Base-by-base conservation (phyloP, 352 stramenopile genomes). In the Phytophthora sp. region DNA sequence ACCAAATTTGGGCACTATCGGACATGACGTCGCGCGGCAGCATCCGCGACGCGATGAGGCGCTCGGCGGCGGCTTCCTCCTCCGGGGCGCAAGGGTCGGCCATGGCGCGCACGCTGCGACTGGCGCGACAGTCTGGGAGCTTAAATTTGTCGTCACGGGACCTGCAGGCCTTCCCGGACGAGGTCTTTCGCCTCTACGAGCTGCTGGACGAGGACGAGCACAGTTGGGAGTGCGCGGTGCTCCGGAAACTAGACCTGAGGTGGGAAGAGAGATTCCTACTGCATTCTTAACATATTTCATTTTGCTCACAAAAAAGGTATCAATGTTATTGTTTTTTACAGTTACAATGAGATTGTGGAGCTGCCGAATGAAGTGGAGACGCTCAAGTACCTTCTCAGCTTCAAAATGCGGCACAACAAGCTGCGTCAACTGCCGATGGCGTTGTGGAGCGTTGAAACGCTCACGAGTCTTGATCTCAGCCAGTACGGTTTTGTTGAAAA, bases 391-490 rank as follows among this genome's bases (percentile, higher is more conserved):
- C 58, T 94, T 18, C 55, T 66, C 21, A 88, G 64, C 26, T 76
- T 92, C 59, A 92, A 92, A 59, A 78, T 94, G 48, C 81, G 82
- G 12, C 86, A 94, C 59, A 94, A 94, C 31, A 60, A 77, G 31
- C 66, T 94, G 11, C 54, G 30, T 0, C 34, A 74, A 38, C 17
- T 94, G 4, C 86, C 86, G 10, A 31, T 80, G n/a, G 54, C 63
- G 4, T 66, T 94, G 15, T 94, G 84, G 63, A 69, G 72, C 13
- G 23, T 94, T 2, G 72, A 62, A 15, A 85, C 74, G 20, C 72
- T 95, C 15, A 80, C 67, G 23, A 88, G 70, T 12, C 67, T 94
- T 12, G 86, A 94, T 35, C 65, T 94, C 4, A 92, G 86, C 84
- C 91, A 92, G 86, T 94, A 76, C 17, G 78, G 10, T 8, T 43